Evolutionary conservation across 345 rosid genomes (phyloP).

Genomic region (Diplotaxis tenuifolia): DNA sequence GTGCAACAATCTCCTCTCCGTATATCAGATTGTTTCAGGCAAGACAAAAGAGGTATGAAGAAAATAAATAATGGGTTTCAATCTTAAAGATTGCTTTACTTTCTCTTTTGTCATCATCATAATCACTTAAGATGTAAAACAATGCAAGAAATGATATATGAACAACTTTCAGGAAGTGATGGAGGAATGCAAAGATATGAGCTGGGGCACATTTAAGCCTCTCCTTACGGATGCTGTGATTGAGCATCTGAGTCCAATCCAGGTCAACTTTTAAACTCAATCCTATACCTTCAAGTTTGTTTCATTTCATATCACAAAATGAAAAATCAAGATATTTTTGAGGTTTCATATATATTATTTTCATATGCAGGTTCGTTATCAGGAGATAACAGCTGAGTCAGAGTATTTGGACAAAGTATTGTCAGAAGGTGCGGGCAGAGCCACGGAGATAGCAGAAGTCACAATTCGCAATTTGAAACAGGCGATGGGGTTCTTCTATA

Average conservation of each 20-base stretch:
- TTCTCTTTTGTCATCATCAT: not conserved
- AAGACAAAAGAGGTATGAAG: conserved; percentile 73
- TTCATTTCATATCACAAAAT: not conserved
- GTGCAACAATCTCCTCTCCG: conserved; percentile 86
- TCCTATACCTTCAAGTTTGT: not conserved
- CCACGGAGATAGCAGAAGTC: conserved; percentile 58
- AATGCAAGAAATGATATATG: not conserved
- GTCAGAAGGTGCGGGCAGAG: conserved; percentile 61
- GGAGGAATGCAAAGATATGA: conserved; percentile 74
- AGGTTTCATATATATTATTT: not conserved
- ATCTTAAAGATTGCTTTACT: not conserved
- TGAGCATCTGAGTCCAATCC: conserved; percentile 87
- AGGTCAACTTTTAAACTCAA: conserved; percentile 30
- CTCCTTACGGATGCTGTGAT: conserved; percentile 68
- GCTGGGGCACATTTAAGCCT: conserved; percentile 76
- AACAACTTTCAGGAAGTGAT: conserved; percentile 60
- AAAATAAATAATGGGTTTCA: not conserved
- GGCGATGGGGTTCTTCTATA: conserved; percentile 70
- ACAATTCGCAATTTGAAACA: conserved; percentile 63
- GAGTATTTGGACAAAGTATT: conserved; percentile 60
- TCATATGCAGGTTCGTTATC: conserved; percentile 50
- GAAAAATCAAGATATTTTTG: not conserved
- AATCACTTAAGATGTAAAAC: not conserved
- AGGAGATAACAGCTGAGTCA: conserved; percentile 63
- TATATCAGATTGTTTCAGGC: conserved; percentile 79